A percentile compares a stretch with the other conserved stretches of the same genome.
These are phyloP conservation scores for Nadsonia fulvescens DNA, from an alignment of 805 yeast species.

Conservation along the genomic window DNA sequence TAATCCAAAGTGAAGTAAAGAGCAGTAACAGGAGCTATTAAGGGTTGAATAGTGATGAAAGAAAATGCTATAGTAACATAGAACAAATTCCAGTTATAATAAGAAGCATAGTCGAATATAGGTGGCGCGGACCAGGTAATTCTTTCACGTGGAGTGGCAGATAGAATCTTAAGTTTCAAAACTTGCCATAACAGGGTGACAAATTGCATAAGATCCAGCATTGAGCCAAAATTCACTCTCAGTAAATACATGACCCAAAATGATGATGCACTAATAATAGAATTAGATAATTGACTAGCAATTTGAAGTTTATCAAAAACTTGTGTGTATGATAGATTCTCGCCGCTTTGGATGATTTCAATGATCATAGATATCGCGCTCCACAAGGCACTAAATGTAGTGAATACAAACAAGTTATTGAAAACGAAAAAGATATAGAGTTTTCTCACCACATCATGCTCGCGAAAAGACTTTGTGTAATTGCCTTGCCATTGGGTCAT, in stretches of 20 bases:
- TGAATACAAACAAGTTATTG: slow-evolving; percentile 21
- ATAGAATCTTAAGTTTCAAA: slow-evolving; percentile 11
- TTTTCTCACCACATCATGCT: slow-evolving; percentile 20
- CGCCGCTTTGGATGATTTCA: slow-evolving; percentile 7
- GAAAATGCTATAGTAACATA: slow-evolving; percentile 20
- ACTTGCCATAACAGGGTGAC: slow-evolving; percentile 12
- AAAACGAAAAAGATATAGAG: slow-evolving; percentile 21
- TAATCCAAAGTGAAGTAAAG: slow-evolving; percentile 16
- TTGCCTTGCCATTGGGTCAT: slow-evolving; percentile 22
- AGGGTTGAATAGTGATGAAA: slow-evolving; percentile 22
- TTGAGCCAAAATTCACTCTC: slow-evolving; percentile 16
- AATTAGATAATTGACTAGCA: slow-evolving; percentile 18
- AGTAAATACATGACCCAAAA: slow-evolving; percentile 25
- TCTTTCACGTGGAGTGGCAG: slow-evolving; percentile 19
- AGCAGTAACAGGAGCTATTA: slow-evolving; percentile 17
- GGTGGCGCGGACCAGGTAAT: slow-evolving; percentile 19
- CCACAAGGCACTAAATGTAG: slow-evolving; percentile 23
- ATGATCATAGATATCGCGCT: slow-evolving; percentile 18
- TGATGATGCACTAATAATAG: slow-evolving; percentile 21
- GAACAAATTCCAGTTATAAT: slow-evolving; percentile 18
- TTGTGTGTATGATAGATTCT: slow-evolving; percentile 11
- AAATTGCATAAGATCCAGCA: slow-evolving; percentile 17
- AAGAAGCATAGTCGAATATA: slow-evolving; percentile 17
- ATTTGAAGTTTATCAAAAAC: slow-evolving; percentile 16
- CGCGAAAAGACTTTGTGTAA: slow-evolving; percentile 20